phyloP scores from a whole-genome alignment of 805 yeast species.

The Isabelozyma gotoi region DNA sequence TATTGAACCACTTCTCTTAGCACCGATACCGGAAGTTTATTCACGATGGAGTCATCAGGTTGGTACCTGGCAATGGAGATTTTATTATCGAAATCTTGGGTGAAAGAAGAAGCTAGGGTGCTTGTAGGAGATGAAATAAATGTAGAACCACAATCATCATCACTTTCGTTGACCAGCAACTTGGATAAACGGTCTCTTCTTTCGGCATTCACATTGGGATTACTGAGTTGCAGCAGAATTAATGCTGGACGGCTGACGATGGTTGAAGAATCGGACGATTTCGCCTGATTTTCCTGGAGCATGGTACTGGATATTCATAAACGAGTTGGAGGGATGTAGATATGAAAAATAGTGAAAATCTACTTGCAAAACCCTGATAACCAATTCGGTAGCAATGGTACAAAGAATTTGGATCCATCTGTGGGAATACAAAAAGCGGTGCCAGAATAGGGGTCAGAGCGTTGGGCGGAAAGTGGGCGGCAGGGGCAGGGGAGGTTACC shows the following conservation, averaged over 20 bases:
- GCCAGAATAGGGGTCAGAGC: too few species aligned
- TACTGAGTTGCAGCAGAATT: not conserved
- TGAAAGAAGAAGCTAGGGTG: not conserved
- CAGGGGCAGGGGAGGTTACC: too few species aligned
- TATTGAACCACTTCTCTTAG: conserved; percentile 17
- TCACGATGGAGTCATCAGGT: conserved; percentile 10
- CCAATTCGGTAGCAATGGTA: too few species aligned
- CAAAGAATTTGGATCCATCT: too few species aligned
- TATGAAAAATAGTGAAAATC: too few species aligned
- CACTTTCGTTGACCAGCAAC: not conserved
- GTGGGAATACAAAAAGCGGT: too few species aligned
- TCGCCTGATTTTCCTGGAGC: not conserved
- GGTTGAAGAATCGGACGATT: not conserved
- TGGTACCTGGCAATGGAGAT: conserved; percentile 2
- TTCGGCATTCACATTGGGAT: not conserved
- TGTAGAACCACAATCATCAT: not conserved
- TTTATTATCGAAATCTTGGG: not conserved
- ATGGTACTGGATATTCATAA: not conserved
- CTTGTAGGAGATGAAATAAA: not conserved
- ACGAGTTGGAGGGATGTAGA: too few species aligned
- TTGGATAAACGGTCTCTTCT: not conserved
- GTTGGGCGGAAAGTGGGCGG: too few species aligned
- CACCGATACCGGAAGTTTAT: conserved; percentile 11
- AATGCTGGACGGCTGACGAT: not conserved
- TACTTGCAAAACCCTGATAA: too few species aligned